Base-by-base conservation (phyloP, 495 filamentous ascomycete genomes). In the Glarea lozoyensis region DNA sequence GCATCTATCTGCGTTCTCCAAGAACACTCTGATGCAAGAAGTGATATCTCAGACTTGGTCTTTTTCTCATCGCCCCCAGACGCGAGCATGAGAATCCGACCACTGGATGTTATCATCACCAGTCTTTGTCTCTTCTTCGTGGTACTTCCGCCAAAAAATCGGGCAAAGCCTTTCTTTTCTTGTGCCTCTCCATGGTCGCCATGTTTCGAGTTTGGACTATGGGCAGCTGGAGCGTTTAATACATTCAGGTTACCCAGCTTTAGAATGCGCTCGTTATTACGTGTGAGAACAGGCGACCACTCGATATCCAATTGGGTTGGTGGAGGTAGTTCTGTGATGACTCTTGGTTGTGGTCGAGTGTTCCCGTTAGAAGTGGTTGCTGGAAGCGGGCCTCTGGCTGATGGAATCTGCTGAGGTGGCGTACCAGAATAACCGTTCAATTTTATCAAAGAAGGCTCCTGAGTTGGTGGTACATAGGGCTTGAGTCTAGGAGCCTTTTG, bases 241-340 rank as follows among this genome's bases (percentile, higher is more conserved):
- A 97, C 88, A 54, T 86, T 72, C 40, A 94, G 63, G 53, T 97
- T 94, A 2, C 93, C 93, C 18, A 99, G 70, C 57, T 94, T 95
- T 46, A 99, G 59, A 42, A 99, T 99, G 37, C 93, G 73, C 65
- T 99, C 93, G 55, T 96, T 95, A 43, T 74, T 78, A 43, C 78
- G 81, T 22, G 85, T 94, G 41, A 99, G 64, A 2, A 99, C 93
- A 7, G 93, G 93, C 1, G 90, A 96, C 93, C 93, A 99, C 63
- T 97, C 93, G 44, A 99, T 94, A 61, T 99, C 93, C 12, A 99
- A 70, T 59, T 99, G 93, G 43, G 84, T 94, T 9, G 93, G 93
- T 22, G 93, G 89, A 1, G 93, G 88, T 19, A 99, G 70, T 59
- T 99, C 93, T 1, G 93, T 97, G 43, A 97, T 92, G 30, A 96